Percentiles rank a stretch among this genome's conserved stretches.
Evolutionary conservation across 345 rosid species (phyloP).

Genomic region (Citrus trifoliata): DNA sequence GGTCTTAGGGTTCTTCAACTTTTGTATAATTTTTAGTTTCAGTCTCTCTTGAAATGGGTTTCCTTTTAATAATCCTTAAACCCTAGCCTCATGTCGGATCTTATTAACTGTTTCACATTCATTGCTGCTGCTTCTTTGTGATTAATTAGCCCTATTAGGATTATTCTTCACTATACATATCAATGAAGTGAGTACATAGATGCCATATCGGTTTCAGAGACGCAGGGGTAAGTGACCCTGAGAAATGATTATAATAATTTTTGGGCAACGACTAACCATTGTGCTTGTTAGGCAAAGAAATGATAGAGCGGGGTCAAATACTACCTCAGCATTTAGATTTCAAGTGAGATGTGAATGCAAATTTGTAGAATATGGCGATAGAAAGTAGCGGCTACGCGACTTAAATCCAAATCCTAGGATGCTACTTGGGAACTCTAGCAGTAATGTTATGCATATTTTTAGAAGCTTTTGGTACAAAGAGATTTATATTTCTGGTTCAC

Average conservation of each 20-base stretch:
- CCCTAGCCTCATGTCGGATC: slow-evolving; percentile 55
- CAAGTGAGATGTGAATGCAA: not conserved
- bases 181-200: not conserved
- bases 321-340: not conserved
- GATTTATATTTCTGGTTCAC: too few relatives aligned
- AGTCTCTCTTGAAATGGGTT: slow-evolving; percentile 34
- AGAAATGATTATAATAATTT: not conserved
- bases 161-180: not conserved
- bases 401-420: too few relatives aligned
- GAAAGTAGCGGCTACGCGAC: too few relatives aligned
- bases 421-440: not conserved
- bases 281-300: not conserved
- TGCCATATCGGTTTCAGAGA: not conserved
- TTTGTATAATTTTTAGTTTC: slow-evolving; percentile 28
- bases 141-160: not conserved
- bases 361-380: not conserved
- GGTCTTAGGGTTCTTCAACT: slow-evolving; percentile 39
- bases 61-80: slow-evolving; percentile 27
- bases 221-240: too few relatives aligned
- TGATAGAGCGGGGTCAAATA: too few relatives aligned
- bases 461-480: not conserved
- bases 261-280: not conserved
- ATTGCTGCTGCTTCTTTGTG: slow-evolving; percentile 8
- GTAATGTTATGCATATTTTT: too few relatives aligned
- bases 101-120: slow-evolving; percentile 29